Evolutionary conservation across 371 early-diverging fungal genomes (phyloP).

Genomic region (Mortierella sp.): DNA sequence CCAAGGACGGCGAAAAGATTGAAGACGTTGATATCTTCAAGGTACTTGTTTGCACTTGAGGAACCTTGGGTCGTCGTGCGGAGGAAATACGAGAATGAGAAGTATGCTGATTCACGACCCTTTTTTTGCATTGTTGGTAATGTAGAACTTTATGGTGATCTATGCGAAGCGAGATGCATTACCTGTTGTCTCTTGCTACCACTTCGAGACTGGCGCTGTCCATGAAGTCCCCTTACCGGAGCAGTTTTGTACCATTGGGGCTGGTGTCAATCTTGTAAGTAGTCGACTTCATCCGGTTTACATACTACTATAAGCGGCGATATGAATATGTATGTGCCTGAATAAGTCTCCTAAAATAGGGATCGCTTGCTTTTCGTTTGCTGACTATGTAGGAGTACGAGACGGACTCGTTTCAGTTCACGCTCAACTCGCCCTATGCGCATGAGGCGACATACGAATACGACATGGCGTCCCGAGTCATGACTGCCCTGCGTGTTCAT

Average conservation of each 20-base stretch:
- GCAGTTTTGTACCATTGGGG: slow-evolving; percentile 71
- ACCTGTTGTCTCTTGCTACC: slow-evolving; percentile 71
- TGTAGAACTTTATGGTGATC: slow-evolving; percentile 71
- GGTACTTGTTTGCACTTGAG: slow-evolving; percentile 46
- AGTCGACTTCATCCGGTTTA: neutral
- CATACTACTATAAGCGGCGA: neutral
- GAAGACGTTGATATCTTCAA: slow-evolving; percentile 89
- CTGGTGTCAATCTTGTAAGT: slow-evolving; percentile 75
- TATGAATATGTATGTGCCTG: neutral
- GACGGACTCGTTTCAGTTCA: slow-evolving; percentile 77
- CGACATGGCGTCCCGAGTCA: slow-evolving; percentile 67
- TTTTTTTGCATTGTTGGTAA: neutral
- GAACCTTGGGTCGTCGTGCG: neutral
- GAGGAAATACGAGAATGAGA: neutral
- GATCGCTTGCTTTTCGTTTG: neutral
- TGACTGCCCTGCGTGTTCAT: slow-evolving; percentile 65
- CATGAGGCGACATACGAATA: slow-evolving; percentile 81
- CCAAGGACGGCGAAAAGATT: slow-evolving; percentile 76
- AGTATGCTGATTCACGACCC: neutral
- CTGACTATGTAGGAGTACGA: slow-evolving; percentile 69
- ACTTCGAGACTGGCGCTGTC: slow-evolving; percentile 59
- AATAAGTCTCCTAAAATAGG: neutral
- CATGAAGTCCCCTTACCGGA: slow-evolving; percentile 73
- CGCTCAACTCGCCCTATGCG: slow-evolving; percentile 77
- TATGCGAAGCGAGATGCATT: slow-evolving; percentile 75